Evolutionary conservation across 768 basidiomycete species (phyloP), one percentile per base, ranked within the genome.

Genomic region (Asterophora parasitica): DNA sequence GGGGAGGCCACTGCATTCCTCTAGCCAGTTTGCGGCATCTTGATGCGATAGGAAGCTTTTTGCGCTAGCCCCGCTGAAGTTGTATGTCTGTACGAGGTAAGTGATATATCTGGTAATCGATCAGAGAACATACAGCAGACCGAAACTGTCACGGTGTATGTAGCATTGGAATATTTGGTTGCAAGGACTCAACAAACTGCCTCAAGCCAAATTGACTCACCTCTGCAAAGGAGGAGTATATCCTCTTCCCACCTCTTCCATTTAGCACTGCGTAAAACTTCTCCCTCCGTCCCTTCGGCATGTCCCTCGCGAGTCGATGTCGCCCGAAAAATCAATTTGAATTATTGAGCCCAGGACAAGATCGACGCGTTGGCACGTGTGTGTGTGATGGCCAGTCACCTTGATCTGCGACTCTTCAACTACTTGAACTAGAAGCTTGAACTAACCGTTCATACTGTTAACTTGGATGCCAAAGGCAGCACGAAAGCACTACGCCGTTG

Each of bases 401-500:
- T n/a, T n/a, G n/a, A n/a, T n/a, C n/a, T n/a, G n/a, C n/a, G 23
- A 23, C 23, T 23, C 23, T 23, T 23, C 23, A 23, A 23, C n/a
- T n/a, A 23, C 23, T 23, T 23, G 6, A 23, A 23, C n/a, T n/a
- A n/a, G n/a, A 23, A 17, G n/a, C 19, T 44, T 19, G 10, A 10
- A 32, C 15, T 31, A 23, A 32, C 13, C 11, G 43, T 20, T 13
- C 16, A 15, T 6, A 2, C 26, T 7, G 13, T 12, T 5, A 7
- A 19, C 39, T 16, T 13, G 19, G 44, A 66, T 68, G 67, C 63
- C 65, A 28, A 65, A 62, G 48, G 46, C 57, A 34, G 43, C 52
- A 23, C 56, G 56, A 41, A 83, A 81, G 52, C 83, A 65, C 52
- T 86, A 85, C 45, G 85, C 84, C 3, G 83, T 86, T 1, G 65